Evolutionary conservation across 176 grass and related monocot species (phyloP).

Genomic region (Oryza brachyantha): DNA sequence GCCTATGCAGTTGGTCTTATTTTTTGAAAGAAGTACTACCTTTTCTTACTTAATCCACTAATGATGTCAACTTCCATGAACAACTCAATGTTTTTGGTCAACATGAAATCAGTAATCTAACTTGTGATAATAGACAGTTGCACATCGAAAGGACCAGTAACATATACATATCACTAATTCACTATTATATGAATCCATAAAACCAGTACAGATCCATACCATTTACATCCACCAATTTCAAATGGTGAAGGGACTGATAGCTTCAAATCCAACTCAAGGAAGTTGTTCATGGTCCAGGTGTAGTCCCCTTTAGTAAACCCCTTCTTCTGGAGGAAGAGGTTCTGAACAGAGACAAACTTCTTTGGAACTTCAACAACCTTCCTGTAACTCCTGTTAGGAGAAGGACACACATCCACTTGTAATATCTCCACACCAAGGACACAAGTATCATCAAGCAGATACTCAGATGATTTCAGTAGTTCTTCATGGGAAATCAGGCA

Average conservation of each 20-base stretch:
- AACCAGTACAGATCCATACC: conserved; percentile 4
- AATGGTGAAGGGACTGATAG: conserved; percentile 20
- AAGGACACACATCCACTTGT: neutral
- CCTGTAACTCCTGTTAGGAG: conserved; percentile 13
- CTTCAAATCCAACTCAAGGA: neutral
- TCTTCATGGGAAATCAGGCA: conserved; percentile 24
- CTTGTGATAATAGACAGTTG: neutral
- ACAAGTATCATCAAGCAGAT: conserved; percentile 39
- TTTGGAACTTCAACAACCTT: conserved; percentile 3
- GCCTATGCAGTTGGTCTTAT: neutral
- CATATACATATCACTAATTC: too few relatives aligned
- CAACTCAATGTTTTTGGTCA: neutral
- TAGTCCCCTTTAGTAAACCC: conserved; percentile 29
- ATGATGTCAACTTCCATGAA: neutral
- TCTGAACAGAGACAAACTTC: conserved; percentile 11
- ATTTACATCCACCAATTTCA: conserved; percentile 12
- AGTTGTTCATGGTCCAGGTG: conserved; percentile 26
- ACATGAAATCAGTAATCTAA: neutral
- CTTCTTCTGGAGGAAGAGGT: conserved; percentile 35
- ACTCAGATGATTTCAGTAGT: conserved; percentile 25
- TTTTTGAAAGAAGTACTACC: neutral
- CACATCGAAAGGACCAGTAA: neutral
- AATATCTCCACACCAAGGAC: conserved; percentile 34
- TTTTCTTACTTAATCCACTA: neutral
- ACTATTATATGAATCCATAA: too few relatives aligned